Base-by-base conservation (phyloP, 139 green algal genomes). In the Monoraphidium neglectum region DNA sequence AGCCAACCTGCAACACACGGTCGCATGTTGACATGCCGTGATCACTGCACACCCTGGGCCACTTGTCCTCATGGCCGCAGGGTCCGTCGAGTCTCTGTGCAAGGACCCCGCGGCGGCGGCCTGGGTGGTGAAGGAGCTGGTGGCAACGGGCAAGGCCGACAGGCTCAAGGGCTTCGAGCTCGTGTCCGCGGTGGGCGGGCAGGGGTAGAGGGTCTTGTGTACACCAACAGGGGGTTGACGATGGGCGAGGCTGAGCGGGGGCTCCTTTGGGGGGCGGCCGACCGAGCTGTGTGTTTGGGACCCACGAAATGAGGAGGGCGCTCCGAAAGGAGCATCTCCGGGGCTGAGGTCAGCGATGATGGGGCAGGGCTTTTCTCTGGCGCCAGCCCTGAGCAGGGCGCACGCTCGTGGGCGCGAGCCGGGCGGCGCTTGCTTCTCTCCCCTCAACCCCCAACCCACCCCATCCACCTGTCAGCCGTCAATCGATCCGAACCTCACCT, bases 151-250 rank as follows among this genome's bases (percentile, higher is more conserved):
- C 76, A 98, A 97, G 82, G 93, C 87, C 43, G 89, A 85, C 76
- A 93, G 93, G 80, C 87, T 98, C 33, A 96, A 95, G 87, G 91
- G 92, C 71, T 97, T 93, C 77, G 92, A 97, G 87, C 77, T 90
- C 1, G 70, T 95, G 51, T 90, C 88, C 79, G 85, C 70, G 0
- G 68, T 97, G 21, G 30, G 87, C 66, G 63, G 94, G 67, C 82
- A 91, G n/a, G 33, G 30, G 46, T 76, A 85, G 56, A 57, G 35
- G 38, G 65, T 74, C 13, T 8, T 51, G 71, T 62, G 28, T 72
- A 30, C n/a, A n/a, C n/a, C n/a, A 59, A 57, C 16, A 72, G 18
- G 23, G 32, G 59, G 16, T 66, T 21, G 59, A 37, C 59, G 32
- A 32, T 38, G 18, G 49, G 49, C 49, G 18, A 23, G 28, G 64